phyloP scores from a whole-genome alignment of 2,329 filamentous ascomycete genomes.

The Talaromyces sp. region DNA sequence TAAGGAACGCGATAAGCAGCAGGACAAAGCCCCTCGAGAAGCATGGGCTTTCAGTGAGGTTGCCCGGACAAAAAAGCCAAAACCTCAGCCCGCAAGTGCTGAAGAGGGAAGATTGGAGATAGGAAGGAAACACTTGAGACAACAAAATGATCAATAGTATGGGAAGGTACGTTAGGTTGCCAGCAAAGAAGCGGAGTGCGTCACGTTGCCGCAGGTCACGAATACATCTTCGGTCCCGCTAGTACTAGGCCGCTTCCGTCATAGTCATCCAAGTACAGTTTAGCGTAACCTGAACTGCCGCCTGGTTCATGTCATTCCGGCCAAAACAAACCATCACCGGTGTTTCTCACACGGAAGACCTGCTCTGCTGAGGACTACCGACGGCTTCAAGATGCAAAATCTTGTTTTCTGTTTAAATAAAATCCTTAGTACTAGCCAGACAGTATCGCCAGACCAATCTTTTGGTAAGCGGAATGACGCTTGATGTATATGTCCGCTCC shows the following conservation, averaged over 20 bases:
- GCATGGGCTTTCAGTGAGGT: neutral
- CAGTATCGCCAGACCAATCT: too few relatives aligned
- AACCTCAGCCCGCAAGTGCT: neutral
- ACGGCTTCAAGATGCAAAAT: too few relatives aligned
- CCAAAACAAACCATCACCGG: neutral
- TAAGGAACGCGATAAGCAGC: constrained; percentile 8
- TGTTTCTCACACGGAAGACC: neutral
- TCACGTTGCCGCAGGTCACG: constrained; percentile 15
- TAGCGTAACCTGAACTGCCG: neutral
- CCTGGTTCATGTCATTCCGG: neutral
- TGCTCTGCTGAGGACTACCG: too few relatives aligned
- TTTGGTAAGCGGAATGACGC: too few relatives aligned
- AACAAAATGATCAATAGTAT: neutral
- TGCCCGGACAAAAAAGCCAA: neutral
- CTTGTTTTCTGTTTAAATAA: too few relatives aligned
- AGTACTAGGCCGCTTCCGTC: neutral
- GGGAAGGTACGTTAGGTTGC: neutral
- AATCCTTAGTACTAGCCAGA: too few relatives aligned
- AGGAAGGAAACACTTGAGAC: neutral
- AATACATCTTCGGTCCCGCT: neutral
- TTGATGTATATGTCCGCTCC: too few relatives aligned
- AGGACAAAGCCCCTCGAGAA: neutral
- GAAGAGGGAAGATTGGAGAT: neutral
- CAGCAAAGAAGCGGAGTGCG: neutral
- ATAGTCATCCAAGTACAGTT: neutral